A percentile compares a stretch with the other conserved stretches of the same genome.
Conservation (phyloP, 2,329 filamentous ascomycete species). For the Aureobasidium zeae region DNA sequence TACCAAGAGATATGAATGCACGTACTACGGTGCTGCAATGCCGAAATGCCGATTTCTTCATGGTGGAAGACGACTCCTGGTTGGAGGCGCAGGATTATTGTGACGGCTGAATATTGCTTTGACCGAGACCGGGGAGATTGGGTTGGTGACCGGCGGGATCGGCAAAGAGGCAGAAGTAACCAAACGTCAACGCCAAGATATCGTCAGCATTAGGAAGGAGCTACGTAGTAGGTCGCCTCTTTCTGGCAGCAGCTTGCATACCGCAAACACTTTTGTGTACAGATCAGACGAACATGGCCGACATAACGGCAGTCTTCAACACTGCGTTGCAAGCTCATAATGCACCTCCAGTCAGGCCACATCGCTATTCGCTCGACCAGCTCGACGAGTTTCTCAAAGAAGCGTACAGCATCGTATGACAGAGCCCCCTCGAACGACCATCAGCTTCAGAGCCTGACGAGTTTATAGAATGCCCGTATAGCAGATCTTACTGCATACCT, state of each 20-base stretch:
- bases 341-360: conserved; percentile 40
- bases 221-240: too few species aligned
- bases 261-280: not conserved
- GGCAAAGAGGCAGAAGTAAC: too few species aligned
- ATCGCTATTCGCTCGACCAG: conserved; percentile 32
- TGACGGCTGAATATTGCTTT: too few species aligned
- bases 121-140: too few species aligned
- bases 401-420: conserved; percentile 74
- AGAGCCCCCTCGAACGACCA: conserved; percentile 25
- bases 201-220: conserved; percentile 1
- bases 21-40: too few species aligned
- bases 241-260: conserved; percentile 12
- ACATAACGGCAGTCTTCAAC: conserved; percentile 62
- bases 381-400: conserved; percentile 88
- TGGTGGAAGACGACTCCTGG: too few species aligned
- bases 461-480: conserved; percentile 69
- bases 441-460: conserved; percentile 21
- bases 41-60: too few species aligned
- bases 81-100: too few species aligned
- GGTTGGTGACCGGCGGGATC: too few species aligned
- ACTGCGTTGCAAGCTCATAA: conserved; percentile 54
- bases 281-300: conserved; percentile 29
- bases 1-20: too few species aligned
- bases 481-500: conserved; percentile 70
- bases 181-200: too few species aligned